Conservation (phyloP, 176 grass and related monocot genomes). For the Triticum monococcum region DNA sequence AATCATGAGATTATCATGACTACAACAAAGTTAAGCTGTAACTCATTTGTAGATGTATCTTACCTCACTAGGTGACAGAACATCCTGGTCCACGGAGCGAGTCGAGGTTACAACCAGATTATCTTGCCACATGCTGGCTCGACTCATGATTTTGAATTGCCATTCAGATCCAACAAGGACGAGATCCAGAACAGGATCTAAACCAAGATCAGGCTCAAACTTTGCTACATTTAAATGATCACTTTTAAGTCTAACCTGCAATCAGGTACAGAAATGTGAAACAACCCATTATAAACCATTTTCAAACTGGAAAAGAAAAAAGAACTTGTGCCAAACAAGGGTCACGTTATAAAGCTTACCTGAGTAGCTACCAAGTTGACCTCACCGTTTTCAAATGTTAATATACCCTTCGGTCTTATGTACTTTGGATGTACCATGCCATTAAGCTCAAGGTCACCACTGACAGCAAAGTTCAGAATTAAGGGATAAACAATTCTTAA, state of each 20-base stretch:
- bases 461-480: conserved; percentile 96
- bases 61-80: conserved; percentile 89
- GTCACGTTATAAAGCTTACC: conserved; percentile 45
- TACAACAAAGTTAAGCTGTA: not conserved
- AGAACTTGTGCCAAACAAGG: conserved; percentile 5
- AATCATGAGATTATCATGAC: conserved; percentile 8
- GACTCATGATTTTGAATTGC: conserved; percentile 97
- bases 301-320: not conserved
- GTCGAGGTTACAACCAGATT: conserved; percentile 90
- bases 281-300: not conserved
- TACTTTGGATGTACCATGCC: conserved; percentile 88
- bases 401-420: conserved; percentile 91
- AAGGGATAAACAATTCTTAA: conserved; percentile 93
- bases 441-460: conserved; percentile 87
- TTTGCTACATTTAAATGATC: conserved; percentile 95
- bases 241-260: conserved; percentile 90
- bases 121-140: conserved; percentile 96
- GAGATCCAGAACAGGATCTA: conserved; percentile 92
- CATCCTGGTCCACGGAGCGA: conserved; percentile 90
- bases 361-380: conserved; percentile 98
- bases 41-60: conserved; percentile 6
- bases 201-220: conserved; percentile 98
- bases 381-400: conserved; percentile 96
- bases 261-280: conserved; percentile 29
- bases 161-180: conserved; percentile 94